phyloP scores from a whole-genome alignment of 495 filamentous ascomycete genomes.

The Penicillium arizonense region DNA sequence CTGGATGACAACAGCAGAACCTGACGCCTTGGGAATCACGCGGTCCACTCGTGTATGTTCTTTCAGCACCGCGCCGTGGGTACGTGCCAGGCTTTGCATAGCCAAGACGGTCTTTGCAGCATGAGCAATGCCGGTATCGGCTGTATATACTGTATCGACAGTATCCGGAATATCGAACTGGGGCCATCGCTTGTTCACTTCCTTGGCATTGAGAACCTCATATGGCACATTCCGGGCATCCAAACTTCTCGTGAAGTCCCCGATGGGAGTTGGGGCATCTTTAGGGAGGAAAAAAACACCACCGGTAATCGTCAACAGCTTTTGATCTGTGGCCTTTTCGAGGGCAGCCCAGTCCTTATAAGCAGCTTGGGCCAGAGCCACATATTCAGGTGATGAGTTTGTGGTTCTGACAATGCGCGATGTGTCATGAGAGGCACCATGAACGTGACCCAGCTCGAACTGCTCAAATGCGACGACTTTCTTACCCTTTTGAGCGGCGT shows the following conservation, averaged over 20 bases:
- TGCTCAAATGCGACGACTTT: conserved; percentile 17
- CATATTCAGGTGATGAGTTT: conserved; percentile 12
- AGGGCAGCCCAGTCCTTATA: conserved; percentile 17
- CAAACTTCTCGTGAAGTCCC: conserved; percentile 15
- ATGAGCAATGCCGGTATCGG: conserved; percentile 28
- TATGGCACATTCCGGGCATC: conserved; percentile 18
- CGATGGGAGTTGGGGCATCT: conserved; percentile 9
- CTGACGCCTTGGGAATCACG: conserved; percentile 14
- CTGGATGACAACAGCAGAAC: conserved; percentile 17
- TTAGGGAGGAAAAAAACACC: conserved; percentile 24
- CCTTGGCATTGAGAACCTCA: conserved; percentile 20
- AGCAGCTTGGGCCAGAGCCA: conserved; percentile 13
- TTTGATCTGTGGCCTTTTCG: conserved; percentile 12
- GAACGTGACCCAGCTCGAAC: conserved; percentile 16
- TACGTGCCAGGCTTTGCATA: conserved; percentile 22
- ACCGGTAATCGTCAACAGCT: conserved; percentile 14
- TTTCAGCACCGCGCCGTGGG: conserved; percentile 20
- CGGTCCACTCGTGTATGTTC: conserved; percentile 24
- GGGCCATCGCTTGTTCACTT: conserved; percentile 28
- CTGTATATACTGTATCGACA: conserved; percentile 22
- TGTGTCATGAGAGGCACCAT: conserved; percentile 20
- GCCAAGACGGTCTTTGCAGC: conserved; percentile 21
- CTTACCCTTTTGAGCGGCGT: conserved; percentile 10
- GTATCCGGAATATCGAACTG: conserved; percentile 25
- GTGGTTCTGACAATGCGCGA: conserved; percentile 16